These are phyloP conservation scores for Termitomyces eurrhizus DNA, from an alignment of 768 basidiomycete genomes.

Conservation along the genomic window DNA sequence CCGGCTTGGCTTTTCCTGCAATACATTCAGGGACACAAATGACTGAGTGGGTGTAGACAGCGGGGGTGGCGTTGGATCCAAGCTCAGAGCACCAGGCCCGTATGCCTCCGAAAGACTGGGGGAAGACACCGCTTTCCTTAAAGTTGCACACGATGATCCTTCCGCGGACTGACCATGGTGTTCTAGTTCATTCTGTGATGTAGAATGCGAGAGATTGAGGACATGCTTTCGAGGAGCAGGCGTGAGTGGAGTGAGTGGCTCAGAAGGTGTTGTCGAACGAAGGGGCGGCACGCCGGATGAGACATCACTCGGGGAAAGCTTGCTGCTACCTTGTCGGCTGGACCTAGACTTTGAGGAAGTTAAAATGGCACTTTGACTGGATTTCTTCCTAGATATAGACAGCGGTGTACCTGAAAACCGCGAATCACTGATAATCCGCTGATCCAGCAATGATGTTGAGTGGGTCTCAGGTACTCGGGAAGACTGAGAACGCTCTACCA, in stretches of 20 bases:
- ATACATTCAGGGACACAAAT: slow-evolving; percentile 25
- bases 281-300: slow-evolving; percentile 40
- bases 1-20: slow-evolving; percentile 17
- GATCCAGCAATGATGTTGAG: slow-evolving; percentile 33
- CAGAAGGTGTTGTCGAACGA: slow-evolving; percentile 64
- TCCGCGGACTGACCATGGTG: slow-evolving; percentile 4
- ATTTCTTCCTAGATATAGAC: slow-evolving; percentile 24
- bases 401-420: slow-evolving; percentile 19
- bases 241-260: slow-evolving; percentile 55
- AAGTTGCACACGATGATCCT: slow-evolving; percentile 8
- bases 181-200: slow-evolving; percentile 52
- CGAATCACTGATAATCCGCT: slow-evolving; percentile 41
- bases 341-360: slow-evolving; percentile 19
- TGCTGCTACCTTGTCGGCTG: slow-evolving; percentile 25
- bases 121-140: slow-evolving; percentile 53
- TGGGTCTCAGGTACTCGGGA: slow-evolving; percentile 16
- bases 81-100: slow-evolving; percentile 26
- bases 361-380: slow-evolving; percentile 24
- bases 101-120: slow-evolving; percentile 46
- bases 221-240: slow-evolving; percentile 60
- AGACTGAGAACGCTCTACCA: slow-evolving; percentile 4
- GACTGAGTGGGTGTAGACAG: slow-evolving; percentile 19
- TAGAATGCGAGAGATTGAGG: slow-evolving; percentile 46
- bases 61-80: slow-evolving; percentile 45
- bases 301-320: slow-evolving; percentile 13